Evolutionary conservation across 2,329 filamentous ascomycete genomes (phyloP).

Genomic region (Fusarium foetens): DNA sequence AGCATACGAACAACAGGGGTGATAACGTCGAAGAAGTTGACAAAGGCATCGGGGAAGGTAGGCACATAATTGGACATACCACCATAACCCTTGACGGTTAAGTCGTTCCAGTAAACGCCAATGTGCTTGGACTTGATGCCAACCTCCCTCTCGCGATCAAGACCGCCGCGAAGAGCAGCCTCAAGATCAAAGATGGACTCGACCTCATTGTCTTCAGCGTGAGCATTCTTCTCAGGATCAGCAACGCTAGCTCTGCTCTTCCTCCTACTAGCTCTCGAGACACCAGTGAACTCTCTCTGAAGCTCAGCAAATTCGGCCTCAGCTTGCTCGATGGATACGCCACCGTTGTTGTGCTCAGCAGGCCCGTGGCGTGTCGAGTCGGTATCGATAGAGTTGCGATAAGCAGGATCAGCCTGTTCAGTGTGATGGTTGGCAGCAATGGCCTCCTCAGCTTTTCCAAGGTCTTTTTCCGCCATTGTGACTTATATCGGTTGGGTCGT

Average conservation of each 20-base stretch:
- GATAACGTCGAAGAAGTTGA: slow-evolving; percentile 80
- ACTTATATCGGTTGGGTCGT: background rate
- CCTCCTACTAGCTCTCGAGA: slow-evolving; percentile 62
- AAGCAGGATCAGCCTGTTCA: slow-evolving; percentile 40
- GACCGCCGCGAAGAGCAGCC: slow-evolving; percentile 74
- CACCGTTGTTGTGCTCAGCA: slow-evolving; percentile 44
- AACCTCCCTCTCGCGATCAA: slow-evolving; percentile 76
- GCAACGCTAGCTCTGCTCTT: slow-evolving; percentile 38
- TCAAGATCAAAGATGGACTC: slow-evolving; percentile 77
- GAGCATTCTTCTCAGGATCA: slow-evolving; percentile 69
- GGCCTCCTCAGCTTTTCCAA: slow-evolving; percentile 46
- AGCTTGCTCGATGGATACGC: slow-evolving; percentile 73
- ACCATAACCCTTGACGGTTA: slow-evolving; percentile 80
- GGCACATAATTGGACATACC: slow-evolving; percentile 76
- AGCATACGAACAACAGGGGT: slow-evolving; percentile 71
- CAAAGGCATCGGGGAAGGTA: slow-evolving; percentile 81
- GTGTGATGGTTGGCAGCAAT: slow-evolving; percentile 44
- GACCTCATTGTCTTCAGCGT: slow-evolving; percentile 54
- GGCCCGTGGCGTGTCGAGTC: slow-evolving; percentile 44
- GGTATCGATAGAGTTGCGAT: slow-evolving; percentile 42
- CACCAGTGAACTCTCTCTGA: slow-evolving; percentile 67
- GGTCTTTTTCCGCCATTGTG: slow-evolving; percentile 45
- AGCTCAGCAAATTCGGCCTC: slow-evolving; percentile 77
- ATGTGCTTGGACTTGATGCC: slow-evolving; percentile 85
- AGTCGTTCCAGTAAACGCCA: slow-evolving; percentile 79